A percentile compares a stretch with the other conserved stretches of the same genome.
These are phyloP conservation scores for Nicotiana rustica DNA, from an alignment of 305 asterid genomes.

Conservation along the genomic window DNA sequence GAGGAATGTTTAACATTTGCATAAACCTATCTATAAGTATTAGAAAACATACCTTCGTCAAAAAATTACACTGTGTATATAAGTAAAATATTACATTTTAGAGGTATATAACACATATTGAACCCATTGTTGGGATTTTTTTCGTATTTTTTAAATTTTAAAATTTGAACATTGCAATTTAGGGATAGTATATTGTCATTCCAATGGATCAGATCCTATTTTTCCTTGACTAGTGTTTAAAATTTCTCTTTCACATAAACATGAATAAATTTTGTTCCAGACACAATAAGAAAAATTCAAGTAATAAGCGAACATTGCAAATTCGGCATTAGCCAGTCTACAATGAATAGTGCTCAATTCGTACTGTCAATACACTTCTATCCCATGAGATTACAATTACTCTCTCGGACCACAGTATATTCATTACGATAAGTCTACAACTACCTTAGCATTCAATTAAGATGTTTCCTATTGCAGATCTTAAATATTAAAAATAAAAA, in stretches of 20 bases:
- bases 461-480: background rate
- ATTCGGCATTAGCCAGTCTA: no score
- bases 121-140: no score
- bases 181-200: background rate
- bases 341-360: conserved; percentile 1
- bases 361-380: background rate
- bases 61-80: no score
- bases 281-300: background rate
- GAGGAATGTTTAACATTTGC: conserved; percentile 1
- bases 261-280: background rate
- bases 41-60: background rate
- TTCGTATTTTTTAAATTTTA: no score
- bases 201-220: background rate
- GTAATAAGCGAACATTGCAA: no score
- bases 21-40: conserved; percentile 8
- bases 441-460: background rate
- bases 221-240: background rate
- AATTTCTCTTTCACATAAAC: background rate
- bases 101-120: no score
- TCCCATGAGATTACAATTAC: background rate
- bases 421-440: background rate
- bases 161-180: background rate
- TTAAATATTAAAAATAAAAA: background rate
- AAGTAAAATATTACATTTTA: no score
- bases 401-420: background rate